Conservation (phyloP, 352 stramenopile species). For the Phytopythium kandeliae region DNA sequence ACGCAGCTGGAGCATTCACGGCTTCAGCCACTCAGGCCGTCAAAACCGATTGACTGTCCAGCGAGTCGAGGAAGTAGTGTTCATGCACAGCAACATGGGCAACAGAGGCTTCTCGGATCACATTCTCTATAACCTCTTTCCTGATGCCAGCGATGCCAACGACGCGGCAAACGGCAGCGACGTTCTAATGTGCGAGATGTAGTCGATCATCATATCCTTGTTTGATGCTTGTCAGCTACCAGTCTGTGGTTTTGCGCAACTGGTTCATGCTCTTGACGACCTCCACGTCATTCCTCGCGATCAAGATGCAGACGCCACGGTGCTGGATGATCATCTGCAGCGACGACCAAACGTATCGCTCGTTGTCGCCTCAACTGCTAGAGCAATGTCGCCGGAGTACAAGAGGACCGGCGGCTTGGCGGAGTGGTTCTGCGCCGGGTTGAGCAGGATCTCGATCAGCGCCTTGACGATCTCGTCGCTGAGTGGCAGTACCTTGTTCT, state of each 20-base stretch:
- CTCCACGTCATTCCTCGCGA: slow-evolving; percentile 94
- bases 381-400: slow-evolving; percentile 96
- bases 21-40: too few species aligned
- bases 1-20: too few species aligned
- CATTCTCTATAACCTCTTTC: too few species aligned
- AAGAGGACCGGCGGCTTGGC: slow-evolving; percentile 97
- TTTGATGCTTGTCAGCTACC: slow-evolving; percentile 96
- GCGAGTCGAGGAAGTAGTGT: too few species aligned
- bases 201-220: too few species aligned
- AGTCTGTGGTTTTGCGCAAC: slow-evolving; percentile 92
- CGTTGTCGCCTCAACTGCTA: slow-evolving; percentile 92
- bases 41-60: too few species aligned
- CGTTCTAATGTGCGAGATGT: too few species aligned
- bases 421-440: slow-evolving; percentile 87
- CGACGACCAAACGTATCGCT: slow-evolving; percentile 76
- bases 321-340: slow-evolving; percentile 85
- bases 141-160: too few species aligned
- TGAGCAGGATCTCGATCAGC: slow-evolving; percentile 95
- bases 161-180: too few species aligned
- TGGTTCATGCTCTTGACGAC: slow-evolving; percentile 97
- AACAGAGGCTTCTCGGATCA: too few species aligned
- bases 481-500: slow-evolving; percentile 88
- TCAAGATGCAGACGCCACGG: slow-evolving; percentile 77
- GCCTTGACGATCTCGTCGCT: slow-evolving; percentile 93
- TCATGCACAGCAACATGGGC: too few species aligned